Evolutionary conservation across 768 basidiomycete species (phyloP), one percentile per base, ranked within the genome.

Genomic region (Cantharellus cinnabarinus): DNA sequence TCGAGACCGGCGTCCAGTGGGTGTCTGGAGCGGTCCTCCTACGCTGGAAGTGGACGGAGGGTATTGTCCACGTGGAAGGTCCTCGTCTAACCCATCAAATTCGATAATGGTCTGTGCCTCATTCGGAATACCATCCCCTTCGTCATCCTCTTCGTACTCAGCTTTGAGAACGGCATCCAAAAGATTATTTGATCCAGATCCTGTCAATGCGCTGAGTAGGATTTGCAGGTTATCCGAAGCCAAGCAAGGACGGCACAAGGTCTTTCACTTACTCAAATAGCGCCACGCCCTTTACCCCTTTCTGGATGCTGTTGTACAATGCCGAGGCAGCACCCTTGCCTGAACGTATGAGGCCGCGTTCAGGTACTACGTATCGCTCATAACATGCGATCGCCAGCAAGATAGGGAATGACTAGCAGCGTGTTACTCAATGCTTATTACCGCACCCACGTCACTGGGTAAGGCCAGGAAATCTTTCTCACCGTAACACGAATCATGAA

Each of bases 401-500:
- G 54, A 82, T 78, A 0, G 89, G 90, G 66, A 93, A 82, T 41
- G 81, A 77, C 81, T 82, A 59, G 50, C 38, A 10, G 35, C 10
- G 10, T 10, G 52, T 37, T 10, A 14, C 14, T 54, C 35, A 35
- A 37, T 7, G 52, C 4, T 34, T 37, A 10, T 10, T 10, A 29
- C 10, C 29, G 10, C 10, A 29, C 29, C 44, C 44, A 29, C 44
- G 10, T 29, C 29, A 10, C 10, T 48, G 29, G 44, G 29, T 10
- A 48, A 20, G 44, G 44, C 1, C 29, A 54, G 35, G 41, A 35
- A 39, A 59, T 35, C 68, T 76, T 56, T 29, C 20, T 29, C 58
- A 81, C 85, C 15, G 90, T 93, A 14, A 84, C 59, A 62, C 80
- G 84, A 69, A 95, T 89, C 56, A 89, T 74, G 67, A 89, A 82